These are phyloP conservation scores for Dipteronia dyeriana DNA, from an alignment of 345 rosid genomes.

Conservation along the genomic window DNA sequence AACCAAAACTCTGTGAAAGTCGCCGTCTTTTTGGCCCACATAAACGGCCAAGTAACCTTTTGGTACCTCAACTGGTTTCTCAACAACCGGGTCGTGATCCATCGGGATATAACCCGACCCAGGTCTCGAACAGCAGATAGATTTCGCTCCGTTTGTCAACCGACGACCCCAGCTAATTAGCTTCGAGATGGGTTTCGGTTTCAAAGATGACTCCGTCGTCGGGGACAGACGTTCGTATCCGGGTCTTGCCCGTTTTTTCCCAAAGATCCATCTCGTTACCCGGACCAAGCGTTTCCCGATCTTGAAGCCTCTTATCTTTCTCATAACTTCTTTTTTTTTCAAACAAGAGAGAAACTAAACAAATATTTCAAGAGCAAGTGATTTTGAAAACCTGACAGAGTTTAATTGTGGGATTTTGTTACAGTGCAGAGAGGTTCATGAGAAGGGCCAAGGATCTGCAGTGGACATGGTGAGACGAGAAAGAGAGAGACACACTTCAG, in stretches of 20 bases:
- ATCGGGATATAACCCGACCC: slow-evolving; percentile 45
- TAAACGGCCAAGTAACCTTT: slow-evolving; percentile 82
- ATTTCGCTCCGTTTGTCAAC: slow-evolving; percentile 50
- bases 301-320: slow-evolving; percentile 64
- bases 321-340: slow-evolving; percentile 27
- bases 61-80: slow-evolving; percentile 49
- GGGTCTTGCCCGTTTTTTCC: slow-evolving; percentile 30
- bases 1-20: slow-evolving; percentile 69
- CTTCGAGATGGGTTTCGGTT: slow-evolving; percentile 41
- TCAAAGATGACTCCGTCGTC: slow-evolving; percentile 17
- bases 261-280: slow-evolving; percentile 54
- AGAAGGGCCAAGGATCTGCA: slow-evolving; percentile 64
- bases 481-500: slow-evolving; percentile 49
- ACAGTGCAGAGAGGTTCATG: slow-evolving; percentile 19
- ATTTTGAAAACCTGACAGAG: background rate
- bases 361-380: background rate
- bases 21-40: slow-evolving; percentile 77
- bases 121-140: slow-evolving; percentile 33
- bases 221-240: slow-evolving; percentile 32
- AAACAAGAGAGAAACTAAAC: background rate
- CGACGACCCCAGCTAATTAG: slow-evolving; percentile 66
- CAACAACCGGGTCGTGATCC: slow-evolving; percentile 27
- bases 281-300: slow-evolving; percentile 52
- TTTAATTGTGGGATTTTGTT: background rate
- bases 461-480: slow-evolving; percentile 44